Percentiles rank a stretch among this genome's conserved stretches.
These are phyloP conservation scores for Wallacemonas sp. DNA, from an alignment of 208 protist species.

Conservation along the genomic window DNA sequence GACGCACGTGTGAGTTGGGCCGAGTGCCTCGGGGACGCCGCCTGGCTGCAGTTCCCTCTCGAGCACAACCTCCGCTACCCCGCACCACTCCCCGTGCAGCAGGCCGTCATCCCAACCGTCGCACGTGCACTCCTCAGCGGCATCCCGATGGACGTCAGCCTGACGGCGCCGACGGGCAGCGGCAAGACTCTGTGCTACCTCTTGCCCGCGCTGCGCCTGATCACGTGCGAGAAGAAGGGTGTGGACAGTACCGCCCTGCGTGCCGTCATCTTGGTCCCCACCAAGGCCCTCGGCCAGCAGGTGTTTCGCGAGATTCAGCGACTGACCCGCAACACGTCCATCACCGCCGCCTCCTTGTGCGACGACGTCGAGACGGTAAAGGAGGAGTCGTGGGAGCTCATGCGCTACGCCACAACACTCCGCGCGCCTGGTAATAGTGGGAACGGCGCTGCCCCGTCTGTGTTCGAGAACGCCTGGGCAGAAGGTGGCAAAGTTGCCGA, in stretches of 20 bases:
- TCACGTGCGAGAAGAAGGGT: conserved; percentile 54
- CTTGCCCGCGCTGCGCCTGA: conserved; percentile 67
- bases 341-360: conserved; percentile 64
- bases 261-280: conserved; percentile 82
- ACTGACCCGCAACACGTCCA: conserved; percentile 70
- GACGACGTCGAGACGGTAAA: conserved; percentile 30
- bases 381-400: conserved; percentile 51
- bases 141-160: conserved; percentile 86
- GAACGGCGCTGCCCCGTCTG: too few species aligned
- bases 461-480: neutral
- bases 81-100: conserved; percentile 79
- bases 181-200: conserved; percentile 92
- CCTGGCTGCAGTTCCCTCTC: conserved; percentile 69
- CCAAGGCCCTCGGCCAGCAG: conserved; percentile 76
- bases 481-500: conserved; percentile 10
- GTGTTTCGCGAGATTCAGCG: conserved; percentile 66
- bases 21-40: conserved; percentile 27
- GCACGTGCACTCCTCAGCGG: conserved; percentile 60
- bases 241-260: conserved; percentile 69
- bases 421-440: neutral
- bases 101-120: conserved; percentile 72
- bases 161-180: conserved; percentile 89
- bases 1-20: conserved; percentile 17
- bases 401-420: conserved; percentile 30
- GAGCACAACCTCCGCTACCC: conserved; percentile 55